Evolutionary conservation across 768 basidiomycete species (phyloP), one percentile per base, ranked within the genome.

Genomic region (Boletus tomentosulus): DNA sequence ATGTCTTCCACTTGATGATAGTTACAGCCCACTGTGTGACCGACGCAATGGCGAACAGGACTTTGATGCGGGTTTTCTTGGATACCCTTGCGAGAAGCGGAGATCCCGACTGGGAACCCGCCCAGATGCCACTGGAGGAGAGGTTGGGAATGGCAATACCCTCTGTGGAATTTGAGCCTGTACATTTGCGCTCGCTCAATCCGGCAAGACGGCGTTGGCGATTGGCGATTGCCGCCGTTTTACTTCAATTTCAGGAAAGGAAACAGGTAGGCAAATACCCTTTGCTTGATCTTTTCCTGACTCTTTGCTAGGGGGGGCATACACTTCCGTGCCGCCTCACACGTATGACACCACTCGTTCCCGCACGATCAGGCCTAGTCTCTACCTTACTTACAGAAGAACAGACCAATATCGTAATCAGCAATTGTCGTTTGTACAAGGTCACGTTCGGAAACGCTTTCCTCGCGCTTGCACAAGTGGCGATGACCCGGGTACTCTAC

Each of bases 391-490:
- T 25, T 4, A 42, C 41, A 42, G 10, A 4, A 4, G 41, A 12
- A 25, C 24, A 42, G 41, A 42, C 24, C 41, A 24, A 6, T 10
- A 13, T 7, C 10, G 41, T 42, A 22, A 12, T 25, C 12, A 12
- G 9, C 11, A 42, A 24, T 10, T 42, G 41, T 42, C 41, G 41
- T 15, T 42, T 24, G 41, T 12, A 42, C 15, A 24, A 12, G 41
- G 4, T 42, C 41, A 25, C 41, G 22, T 42, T 42, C 12, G 24
- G 41, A 42, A 42, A 42, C 11, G 41, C 19, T 12, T 75, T 73
- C 30, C 73, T 79, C 1, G 68, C 78, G 3, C 70, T 85, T 19
- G 75, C 71, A 1, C 83, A 85, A 59, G 69, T 83, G 4, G 82
- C 78, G 0, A 66, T 79, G 50, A 72, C 81, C 5, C 78, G 83